phyloP scores from a whole-genome alignment of 2,329 filamentous ascomycete genomes.

The Nemania sp. region DNA sequence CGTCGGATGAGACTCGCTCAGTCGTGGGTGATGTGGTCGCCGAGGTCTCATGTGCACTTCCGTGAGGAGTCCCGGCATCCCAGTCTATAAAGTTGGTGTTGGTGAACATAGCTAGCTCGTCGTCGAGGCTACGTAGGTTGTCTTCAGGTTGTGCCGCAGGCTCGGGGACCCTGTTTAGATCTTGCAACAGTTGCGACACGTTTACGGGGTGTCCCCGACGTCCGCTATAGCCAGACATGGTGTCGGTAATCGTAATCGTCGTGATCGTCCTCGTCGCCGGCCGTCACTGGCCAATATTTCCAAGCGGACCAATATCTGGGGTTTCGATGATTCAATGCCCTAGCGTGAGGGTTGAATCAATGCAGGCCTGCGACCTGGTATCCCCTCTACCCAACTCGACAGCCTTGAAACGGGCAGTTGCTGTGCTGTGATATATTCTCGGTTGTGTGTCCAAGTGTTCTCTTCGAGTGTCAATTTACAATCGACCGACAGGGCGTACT shows the following conservation, averaged over 20 bases:
- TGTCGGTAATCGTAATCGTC: conserved; percentile 3
- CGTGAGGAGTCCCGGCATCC: conserved; percentile 58
- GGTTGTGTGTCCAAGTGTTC: not conserved
- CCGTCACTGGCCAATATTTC: not conserved
- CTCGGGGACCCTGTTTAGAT: conserved; percentile 81
- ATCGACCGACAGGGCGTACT: conserved; percentile 4
- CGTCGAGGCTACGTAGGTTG: conserved; percentile 48
- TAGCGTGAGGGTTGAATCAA: conserved; percentile 15
- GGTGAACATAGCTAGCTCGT: conserved; percentile 82
- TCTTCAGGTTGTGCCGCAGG: conserved; percentile 61
- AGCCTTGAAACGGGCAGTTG: not conserved
- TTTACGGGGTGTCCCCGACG: conserved; percentile 78
- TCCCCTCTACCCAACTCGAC: conserved; percentile 8
- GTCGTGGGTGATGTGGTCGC: conserved; percentile 47
- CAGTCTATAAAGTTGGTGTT: conserved; percentile 87
- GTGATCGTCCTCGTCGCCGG: not conserved
- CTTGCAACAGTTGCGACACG: conserved; percentile 89
- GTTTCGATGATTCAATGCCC: conserved; percentile 9
- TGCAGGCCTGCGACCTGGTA: conserved; percentile 3
- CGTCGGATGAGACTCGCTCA: conserved; percentile 40
- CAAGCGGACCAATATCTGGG: not conserved
- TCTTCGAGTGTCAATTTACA: conserved; percentile 12
- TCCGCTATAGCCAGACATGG: conserved; percentile 68
- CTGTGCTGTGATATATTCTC: not conserved
- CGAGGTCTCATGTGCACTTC: conserved; percentile 41